A percentile compares a stretch with the other conserved stretches of the same genome.
phyloP scores from a whole-genome alignment of 129 eudicot species.

The Flaveria brownii region DNA sequence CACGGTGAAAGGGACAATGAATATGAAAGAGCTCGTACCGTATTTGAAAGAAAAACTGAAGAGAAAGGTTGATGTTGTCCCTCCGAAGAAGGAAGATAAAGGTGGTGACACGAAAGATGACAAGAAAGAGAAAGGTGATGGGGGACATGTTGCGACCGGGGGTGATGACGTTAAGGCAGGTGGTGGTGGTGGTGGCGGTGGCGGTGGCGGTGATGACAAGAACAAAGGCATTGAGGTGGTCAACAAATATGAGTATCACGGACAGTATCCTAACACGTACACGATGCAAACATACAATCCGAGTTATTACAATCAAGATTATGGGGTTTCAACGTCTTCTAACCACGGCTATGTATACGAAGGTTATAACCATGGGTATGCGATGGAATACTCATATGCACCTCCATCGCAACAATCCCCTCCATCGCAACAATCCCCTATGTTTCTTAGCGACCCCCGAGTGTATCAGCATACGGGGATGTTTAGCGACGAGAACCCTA shows the following conservation, averaged over 20 bases:
- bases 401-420: constrained; percentile 31
- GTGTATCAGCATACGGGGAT: constrained; percentile 39
- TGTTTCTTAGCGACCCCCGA: constrained; percentile 28
- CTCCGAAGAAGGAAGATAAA: constrained; percentile 53
- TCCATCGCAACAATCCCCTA: constrained; percentile 36
- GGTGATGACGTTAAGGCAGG: constrained; percentile 34
- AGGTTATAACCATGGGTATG: constrained; percentile 42
- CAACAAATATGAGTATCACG: constrained; percentile 51
- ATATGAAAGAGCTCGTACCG: constrained; percentile 47
- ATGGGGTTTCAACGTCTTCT: constrained; percentile 34
- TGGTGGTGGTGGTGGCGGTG: background rate
- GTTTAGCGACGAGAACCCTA: constrained; percentile 82
- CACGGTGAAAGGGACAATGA: constrained; percentile 57
- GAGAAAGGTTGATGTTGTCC: constrained; percentile 47
- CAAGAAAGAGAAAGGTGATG: constrained; percentile 41
- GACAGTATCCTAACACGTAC: constrained; percentile 41
- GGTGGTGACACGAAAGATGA: constrained; percentile 33
- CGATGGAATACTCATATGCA: constrained; percentile 30
- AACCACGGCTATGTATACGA: constrained; percentile 39
- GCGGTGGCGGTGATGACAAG: constrained; percentile 41
- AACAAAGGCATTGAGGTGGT: constrained; percentile 42
- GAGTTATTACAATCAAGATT: constrained; percentile 52
- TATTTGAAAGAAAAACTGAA: constrained; percentile 51
- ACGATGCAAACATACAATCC: constrained; percentile 42
- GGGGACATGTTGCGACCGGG: constrained; percentile 11